These are phyloP conservation scores for Apiospora koreana DNA, from an alignment of 2,329 filamentous ascomycete species.

Conservation along the genomic window DNA sequence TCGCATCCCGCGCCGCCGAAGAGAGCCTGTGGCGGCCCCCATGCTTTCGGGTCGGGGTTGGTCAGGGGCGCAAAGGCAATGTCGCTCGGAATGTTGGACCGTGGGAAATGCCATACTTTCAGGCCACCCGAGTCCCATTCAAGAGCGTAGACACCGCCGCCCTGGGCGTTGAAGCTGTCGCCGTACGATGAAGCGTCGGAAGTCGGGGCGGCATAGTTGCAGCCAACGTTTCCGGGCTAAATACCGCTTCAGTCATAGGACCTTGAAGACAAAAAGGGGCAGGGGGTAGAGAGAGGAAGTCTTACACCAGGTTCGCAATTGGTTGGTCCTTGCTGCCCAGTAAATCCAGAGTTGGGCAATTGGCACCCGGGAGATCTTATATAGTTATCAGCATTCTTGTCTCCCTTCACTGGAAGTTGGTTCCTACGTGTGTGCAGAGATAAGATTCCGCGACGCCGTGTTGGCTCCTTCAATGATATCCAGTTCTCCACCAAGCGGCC, in stretches of 20 bases:
- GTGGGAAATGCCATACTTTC: slow-evolving; percentile 75
- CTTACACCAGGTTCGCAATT: slow-evolving; percentile 31
- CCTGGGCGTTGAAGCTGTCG: slow-evolving; percentile 64
- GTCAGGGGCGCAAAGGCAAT: slow-evolving; percentile 50
- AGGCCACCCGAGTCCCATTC: slow-evolving; percentile 71
- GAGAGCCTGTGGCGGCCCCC: slow-evolving; percentile 68
- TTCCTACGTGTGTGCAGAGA: slow-evolving; percentile 61
- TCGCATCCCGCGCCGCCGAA: slow-evolving; percentile 69
- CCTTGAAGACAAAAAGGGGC: not conserved
- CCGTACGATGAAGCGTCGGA: slow-evolving; percentile 55
- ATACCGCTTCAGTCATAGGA: not conserved
- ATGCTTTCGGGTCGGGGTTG: slow-evolving; percentile 62
- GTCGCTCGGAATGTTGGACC: slow-evolving; percentile 64
- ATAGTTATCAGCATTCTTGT: slow-evolving; percentile 16
- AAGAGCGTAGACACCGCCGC: slow-evolving; percentile 70
- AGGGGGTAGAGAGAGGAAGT: not conserved
- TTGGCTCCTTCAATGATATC: slow-evolving; percentile 74
- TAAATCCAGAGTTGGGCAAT: slow-evolving; percentile 24
- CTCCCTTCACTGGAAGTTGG: slow-evolving; percentile 11
- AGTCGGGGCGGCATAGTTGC: slow-evolving; percentile 41
- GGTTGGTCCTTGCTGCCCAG: slow-evolving; percentile 22
- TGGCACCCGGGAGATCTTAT: slow-evolving; percentile 21
- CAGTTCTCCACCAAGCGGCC: slow-evolving; percentile 66
- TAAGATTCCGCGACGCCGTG: slow-evolving; percentile 56
- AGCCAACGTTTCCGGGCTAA: slow-evolving; percentile 49